Conservation (phyloP, 2,329 filamentous ascomycete species). For the Cadophora malorum region DNA sequence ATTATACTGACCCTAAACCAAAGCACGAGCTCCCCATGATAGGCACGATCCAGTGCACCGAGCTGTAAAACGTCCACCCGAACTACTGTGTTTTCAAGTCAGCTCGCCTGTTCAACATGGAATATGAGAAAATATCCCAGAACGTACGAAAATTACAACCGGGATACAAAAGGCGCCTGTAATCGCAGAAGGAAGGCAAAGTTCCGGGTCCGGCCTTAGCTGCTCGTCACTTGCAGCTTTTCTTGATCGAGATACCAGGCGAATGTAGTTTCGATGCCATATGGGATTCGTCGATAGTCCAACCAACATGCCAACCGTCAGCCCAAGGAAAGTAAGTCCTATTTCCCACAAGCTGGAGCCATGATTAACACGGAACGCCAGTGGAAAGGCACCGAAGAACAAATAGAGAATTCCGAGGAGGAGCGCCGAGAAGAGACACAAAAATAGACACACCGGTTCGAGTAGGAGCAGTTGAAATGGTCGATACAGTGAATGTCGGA, state of each 20-base stretch:
- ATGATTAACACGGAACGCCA: not conserved
- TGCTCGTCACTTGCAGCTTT: not conserved
- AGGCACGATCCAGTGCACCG: not conserved
- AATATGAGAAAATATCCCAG: no score
- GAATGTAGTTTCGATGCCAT: not conserved
- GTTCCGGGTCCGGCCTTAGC: not conserved
- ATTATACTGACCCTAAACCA: not conserved
- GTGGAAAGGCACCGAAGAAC: not conserved
- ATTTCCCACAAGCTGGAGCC: not conserved
- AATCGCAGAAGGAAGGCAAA: not conserved
- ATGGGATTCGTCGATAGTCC: not conserved
- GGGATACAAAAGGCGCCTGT: not conserved
- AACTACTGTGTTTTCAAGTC: not conserved
- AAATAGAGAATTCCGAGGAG: not conserved
- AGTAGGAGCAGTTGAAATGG: not conserved
- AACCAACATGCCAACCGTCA: not conserved
- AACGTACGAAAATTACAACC: not conserved
- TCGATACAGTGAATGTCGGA: not conserved
- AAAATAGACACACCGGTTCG: not conserved
- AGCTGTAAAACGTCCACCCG: not conserved
- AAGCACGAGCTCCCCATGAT: no score
- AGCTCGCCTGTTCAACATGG: not conserved
- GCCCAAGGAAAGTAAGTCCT: not conserved
- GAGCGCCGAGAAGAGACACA: not conserved
- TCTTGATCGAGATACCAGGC: not conserved